Percentiles rank a stretch among this genome's conserved stretches.
Conservation (phyloP, 2,329 filamentous ascomycete genomes). For the Calycina herbarum region DNA sequence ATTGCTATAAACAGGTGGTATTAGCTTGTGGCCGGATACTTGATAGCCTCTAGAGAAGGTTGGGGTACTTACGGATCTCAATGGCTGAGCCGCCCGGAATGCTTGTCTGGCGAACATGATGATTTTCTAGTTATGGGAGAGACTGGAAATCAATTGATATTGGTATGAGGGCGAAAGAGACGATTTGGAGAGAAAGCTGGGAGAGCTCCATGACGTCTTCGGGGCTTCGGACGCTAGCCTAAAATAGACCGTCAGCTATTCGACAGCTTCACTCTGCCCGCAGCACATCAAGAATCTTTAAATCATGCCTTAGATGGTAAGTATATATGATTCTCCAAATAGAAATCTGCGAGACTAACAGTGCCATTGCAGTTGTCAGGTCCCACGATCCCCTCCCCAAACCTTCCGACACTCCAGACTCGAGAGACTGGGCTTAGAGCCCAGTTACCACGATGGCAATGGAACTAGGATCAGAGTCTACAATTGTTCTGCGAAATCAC, state of each 20-base stretch:
- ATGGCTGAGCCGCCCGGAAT: constrained; percentile 63
- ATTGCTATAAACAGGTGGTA: constrained; percentile 46
- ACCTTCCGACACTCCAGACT: too few species aligned
- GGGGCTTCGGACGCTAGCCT: not conserved
- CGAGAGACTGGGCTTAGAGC: too few species aligned
- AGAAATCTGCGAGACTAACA: too few species aligned
- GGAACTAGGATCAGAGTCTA: too few species aligned
- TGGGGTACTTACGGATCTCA: constrained; percentile 58
- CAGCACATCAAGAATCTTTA: too few species aligned
- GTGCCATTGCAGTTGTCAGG: too few species aligned
- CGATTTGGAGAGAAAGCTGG: not conserved
- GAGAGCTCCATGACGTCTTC: not conserved
- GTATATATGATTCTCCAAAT: too few species aligned
- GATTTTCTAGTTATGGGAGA: constrained; percentile 9
- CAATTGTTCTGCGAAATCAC: too few species aligned
- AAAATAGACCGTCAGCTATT: not conserved
- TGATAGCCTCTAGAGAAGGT: not conserved
- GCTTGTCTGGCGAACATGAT: constrained; percentile 69
- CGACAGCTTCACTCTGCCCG: too few species aligned
- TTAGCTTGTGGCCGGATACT: constrained; percentile 4
- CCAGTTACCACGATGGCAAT: too few species aligned
- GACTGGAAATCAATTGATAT: constrained; percentile 5
- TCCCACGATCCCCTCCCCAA: too few species aligned
- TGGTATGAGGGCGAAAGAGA: not conserved
- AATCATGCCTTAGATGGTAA: too few species aligned